Conservation (phyloP, 768 basidiomycete genomes). For the Dentipellis fragilis region DNA sequence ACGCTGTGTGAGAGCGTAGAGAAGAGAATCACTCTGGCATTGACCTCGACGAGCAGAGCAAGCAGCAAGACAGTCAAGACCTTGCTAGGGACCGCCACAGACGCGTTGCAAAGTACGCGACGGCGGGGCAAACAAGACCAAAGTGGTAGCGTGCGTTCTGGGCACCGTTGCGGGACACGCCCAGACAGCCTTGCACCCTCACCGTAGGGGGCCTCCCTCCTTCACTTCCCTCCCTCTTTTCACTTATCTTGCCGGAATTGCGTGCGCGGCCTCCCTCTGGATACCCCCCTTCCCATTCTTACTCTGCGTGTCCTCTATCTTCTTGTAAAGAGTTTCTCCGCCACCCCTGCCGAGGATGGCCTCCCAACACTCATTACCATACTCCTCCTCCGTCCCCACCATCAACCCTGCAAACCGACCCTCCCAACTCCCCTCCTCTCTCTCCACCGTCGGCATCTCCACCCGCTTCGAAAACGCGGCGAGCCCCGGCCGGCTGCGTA, state of each 20-base stretch:
- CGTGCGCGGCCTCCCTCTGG: not conserved
- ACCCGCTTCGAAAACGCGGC: slow-evolving; percentile 8
- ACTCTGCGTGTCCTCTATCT: not conserved
- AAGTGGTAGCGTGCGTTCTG: no score
- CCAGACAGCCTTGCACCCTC: not conserved
- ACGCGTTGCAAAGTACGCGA: no score
- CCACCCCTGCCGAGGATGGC: slow-evolving; percentile 1
- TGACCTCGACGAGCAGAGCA: no score
- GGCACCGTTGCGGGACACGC: no score
- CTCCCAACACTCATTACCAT: slow-evolving; percentile 15
- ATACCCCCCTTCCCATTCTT: not conserved
- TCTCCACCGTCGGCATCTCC: slow-evolving; percentile 13
- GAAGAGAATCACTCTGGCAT: no score
- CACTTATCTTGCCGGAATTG: not conserved
- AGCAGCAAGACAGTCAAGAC: no score
- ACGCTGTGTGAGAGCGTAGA: no score
- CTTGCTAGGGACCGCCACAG: no score
- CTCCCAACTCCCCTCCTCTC: slow-evolving; percentile 12
- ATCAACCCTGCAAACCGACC: slow-evolving; percentile 11
- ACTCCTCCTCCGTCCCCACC: slow-evolving; percentile 10
- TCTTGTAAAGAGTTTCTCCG: slow-evolving; percentile 1
- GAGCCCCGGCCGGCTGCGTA: slow-evolving; percentile 2
- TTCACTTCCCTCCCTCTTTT: not conserved
- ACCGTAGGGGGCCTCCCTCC: not conserved
- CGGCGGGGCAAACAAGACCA: no score